A percentile compares a stretch with the other conserved stretches of the same genome.
Evolutionary conservation across 495 filamentous ascomycete species (phyloP).

Genomic region (Penicillium diatomitis): DNA sequence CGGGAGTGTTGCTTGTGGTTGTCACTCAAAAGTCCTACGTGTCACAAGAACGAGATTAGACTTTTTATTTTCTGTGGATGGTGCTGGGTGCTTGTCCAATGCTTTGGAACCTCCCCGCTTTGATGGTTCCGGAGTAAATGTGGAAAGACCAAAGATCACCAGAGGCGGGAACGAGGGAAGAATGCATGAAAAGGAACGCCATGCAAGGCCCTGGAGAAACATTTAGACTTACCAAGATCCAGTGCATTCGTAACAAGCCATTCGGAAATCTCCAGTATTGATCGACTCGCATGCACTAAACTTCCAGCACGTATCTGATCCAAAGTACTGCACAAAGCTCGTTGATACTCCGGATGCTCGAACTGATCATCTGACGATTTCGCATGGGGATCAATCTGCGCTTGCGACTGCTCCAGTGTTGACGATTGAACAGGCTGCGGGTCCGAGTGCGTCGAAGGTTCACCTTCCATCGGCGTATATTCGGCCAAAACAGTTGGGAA

Average conservation of each 20-base stretch:
- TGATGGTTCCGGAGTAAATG: not conserved
- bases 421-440: slow-evolving; percentile 8
- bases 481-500: slow-evolving; percentile 48
- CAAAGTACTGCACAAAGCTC: slow-evolving; percentile 62
- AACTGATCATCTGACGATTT: slow-evolving; percentile 23
- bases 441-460: slow-evolving; percentile 27
- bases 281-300: slow-evolving; percentile 62
- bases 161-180: slow-evolving; percentile 10
- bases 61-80: not conserved
- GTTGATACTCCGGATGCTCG: slow-evolving; percentile 67
- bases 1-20: slow-evolving; percentile 60
- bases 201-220: slow-evolving; percentile 11
- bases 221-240: slow-evolving; percentile 63
- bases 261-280: slow-evolving; percentile 68
- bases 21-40: slow-evolving; percentile 61
- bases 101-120: too few species aligned
- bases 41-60: slow-evolving; percentile 23
- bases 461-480: slow-evolving; percentile 34
- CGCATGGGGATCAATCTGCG: slow-evolving; percentile 2
- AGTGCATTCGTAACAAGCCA: slow-evolving; percentile 78
- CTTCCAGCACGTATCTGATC: slow-evolving; percentile 63
- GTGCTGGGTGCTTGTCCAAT: too few species aligned
- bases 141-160: not conserved
- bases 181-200: slow-evolving; percentile 4
- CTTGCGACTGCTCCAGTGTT: slow-evolving; percentile 19